A percentile compares a stretch with the other conserved stretches of the same genome.
These are phyloP conservation scores for Nemania diffusa DNA, from an alignment of 2,329 filamentous ascomycete genomes.

Conservation along the genomic window DNA sequence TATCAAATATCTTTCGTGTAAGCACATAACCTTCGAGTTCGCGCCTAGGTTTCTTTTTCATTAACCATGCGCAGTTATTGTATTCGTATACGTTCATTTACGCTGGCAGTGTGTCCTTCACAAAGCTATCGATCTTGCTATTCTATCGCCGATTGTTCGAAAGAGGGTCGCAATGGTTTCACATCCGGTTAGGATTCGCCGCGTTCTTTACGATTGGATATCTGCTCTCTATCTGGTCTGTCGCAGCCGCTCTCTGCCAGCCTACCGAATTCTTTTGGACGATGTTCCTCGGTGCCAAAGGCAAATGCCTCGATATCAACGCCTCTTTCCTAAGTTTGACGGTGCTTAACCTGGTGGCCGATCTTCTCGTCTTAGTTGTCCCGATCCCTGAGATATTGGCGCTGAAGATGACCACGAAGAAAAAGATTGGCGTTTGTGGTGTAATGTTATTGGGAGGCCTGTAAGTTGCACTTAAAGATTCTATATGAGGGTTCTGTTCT, in stretches of 20 bases:
- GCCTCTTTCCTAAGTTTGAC: conserved; percentile 45
- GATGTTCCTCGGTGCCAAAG: conserved; percentile 39
- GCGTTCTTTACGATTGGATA: conserved; percentile 43
- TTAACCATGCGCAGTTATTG: conserved; percentile 40
- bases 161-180: conserved; percentile 42
- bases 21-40: background rate
- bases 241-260: conserved; percentile 40
- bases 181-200: conserved; percentile 40
- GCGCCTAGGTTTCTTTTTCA: background rate
- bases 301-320: conserved; percentile 45
- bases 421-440: conserved; percentile 46
- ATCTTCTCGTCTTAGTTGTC: conserved; percentile 47
- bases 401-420: conserved; percentile 46
- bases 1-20: conserved; percentile 40
- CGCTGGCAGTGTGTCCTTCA: conserved; percentile 46
- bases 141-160: conserved; percentile 50
- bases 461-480: conserved; percentile 36
- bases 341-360: conserved; percentile 46
- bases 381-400: conserved; percentile 47
- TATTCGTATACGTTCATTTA: conserved; percentile 49
- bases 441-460: conserved; percentile 49
- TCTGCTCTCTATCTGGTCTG: conserved; percentile 41
- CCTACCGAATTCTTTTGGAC: conserved; percentile 44
- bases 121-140: conserved; percentile 48
- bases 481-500: background rate